These are phyloP conservation scores for Plectranthus barbatus DNA, from an alignment of 257 asterid species.

Conservation along the genomic window DNA sequence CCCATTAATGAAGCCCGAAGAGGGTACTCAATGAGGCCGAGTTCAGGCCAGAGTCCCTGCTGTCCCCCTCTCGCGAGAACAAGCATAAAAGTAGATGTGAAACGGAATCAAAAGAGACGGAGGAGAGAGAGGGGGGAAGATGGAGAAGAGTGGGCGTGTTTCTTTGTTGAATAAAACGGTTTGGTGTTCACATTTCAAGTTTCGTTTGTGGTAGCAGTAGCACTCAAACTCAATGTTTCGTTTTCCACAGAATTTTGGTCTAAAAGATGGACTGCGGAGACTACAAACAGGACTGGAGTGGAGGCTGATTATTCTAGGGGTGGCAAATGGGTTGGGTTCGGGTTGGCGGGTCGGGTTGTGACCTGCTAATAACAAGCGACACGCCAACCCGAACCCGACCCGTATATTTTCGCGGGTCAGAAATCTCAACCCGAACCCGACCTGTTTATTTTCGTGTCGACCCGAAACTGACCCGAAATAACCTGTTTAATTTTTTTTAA, in stretches of 20 bases:
- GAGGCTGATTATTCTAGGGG: background rate
- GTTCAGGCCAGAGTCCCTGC: conserved; percentile 17
- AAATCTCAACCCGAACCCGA: no score
- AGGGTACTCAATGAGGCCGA: conserved; percentile 41
- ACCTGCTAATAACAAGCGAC: no score
- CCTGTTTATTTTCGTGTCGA: no score
- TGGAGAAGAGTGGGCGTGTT: conserved; percentile 26
- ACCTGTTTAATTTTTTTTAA: no score
- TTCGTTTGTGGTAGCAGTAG: background rate
- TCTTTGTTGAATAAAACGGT: conserved; percentile 35
- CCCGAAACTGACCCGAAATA: no score
- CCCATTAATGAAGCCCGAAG: conserved; percentile 59
- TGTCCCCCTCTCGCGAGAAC: conserved; percentile 15
- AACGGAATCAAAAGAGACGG: conserved; percentile 16
- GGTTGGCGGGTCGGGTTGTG: no score
- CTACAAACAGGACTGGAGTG: conserved; percentile 1
- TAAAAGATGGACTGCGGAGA: conserved; percentile 19
- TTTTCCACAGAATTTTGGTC: conserved; percentile 16
- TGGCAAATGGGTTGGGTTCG: no score
- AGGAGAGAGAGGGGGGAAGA: conserved; percentile 17
- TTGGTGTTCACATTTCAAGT: conserved; percentile 28
- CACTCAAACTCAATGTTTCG: background rate
- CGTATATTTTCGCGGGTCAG: no score
- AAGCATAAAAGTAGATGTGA: conserved; percentile 17
- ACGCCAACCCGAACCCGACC: no score